These are phyloP conservation scores for Penicillium soppii DNA, from an alignment of 495 filamentous ascomycete species.

Conservation along the genomic window DNA sequence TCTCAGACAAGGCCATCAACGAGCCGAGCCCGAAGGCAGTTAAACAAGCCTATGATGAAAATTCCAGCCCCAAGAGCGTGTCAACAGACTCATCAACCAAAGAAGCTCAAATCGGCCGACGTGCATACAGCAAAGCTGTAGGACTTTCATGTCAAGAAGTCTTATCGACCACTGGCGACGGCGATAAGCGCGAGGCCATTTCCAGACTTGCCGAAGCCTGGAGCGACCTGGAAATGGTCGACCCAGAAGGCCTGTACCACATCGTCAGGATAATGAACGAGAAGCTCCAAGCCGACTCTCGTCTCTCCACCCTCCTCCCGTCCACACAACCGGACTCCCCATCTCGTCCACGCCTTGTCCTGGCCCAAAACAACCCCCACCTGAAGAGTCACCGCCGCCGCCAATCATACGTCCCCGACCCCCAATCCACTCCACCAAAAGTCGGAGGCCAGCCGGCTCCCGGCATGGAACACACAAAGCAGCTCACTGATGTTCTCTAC, in stretches of 20 bases:
- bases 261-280: slow-evolving; percentile 71
- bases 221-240: slow-evolving; percentile 76
- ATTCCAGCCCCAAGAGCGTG: slow-evolving; percentile 37
- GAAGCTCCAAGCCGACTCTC: slow-evolving; percentile 54
- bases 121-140: slow-evolving; percentile 74
- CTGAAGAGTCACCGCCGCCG: slow-evolving; percentile 73
- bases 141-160: slow-evolving; percentile 81
- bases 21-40: slow-evolving; percentile 33
- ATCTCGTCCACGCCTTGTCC: slow-evolving; percentile 62
- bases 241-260: slow-evolving; percentile 88
- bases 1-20: slow-evolving; percentile 63
- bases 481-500: slow-evolving; percentile 88
- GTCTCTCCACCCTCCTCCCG: slow-evolving; percentile 48
- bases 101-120: slow-evolving; percentile 74
- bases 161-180: slow-evolving; percentile 72
- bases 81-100: slow-evolving; percentile 55
- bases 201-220: slow-evolving; percentile 80
- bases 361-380: slow-evolving; percentile 83
- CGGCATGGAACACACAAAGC: slow-evolving; percentile 89
- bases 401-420: slow-evolving; percentile 51
- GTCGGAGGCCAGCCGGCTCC: slow-evolving; percentile 53
- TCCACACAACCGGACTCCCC: slow-evolving; percentile 42
- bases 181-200: slow-evolving; percentile 76
- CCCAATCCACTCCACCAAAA: slow-evolving; percentile 35
- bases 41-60: slow-evolving; percentile 45